Conservation (phyloP, 83 land plant species). For the Diphasiastrum complanatum region DNA sequence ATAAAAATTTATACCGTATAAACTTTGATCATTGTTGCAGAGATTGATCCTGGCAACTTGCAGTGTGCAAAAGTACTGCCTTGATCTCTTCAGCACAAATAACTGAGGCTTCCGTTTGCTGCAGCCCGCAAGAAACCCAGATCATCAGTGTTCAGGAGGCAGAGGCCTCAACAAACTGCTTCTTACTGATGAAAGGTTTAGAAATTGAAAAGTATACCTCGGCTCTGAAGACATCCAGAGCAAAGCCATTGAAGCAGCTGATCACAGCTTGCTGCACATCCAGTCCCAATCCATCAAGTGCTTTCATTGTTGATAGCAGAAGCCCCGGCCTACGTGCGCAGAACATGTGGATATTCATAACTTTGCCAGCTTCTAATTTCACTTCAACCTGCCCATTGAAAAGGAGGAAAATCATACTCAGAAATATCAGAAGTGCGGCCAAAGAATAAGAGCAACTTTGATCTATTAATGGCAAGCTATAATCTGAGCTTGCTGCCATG, state of each 20-base stretch:
- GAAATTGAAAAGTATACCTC: conserved; percentile 15
- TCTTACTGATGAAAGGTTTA: not conserved
- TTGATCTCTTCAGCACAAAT: conserved; percentile 50
- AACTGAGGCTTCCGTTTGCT: conserved; percentile 48
- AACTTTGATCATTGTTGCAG: too few relatives aligned
- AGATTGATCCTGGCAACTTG: conserved; percentile 40
- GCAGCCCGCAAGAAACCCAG: not conserved
- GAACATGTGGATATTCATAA: conserved; percentile 32
- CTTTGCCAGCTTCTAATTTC: conserved; percentile 22
- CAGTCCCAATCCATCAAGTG: conserved; percentile 33
- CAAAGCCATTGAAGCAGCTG: conserved; percentile 35
- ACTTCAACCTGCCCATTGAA: conserved; percentile 28
- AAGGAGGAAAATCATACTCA: too few relatives aligned
- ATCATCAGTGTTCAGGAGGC: not conserved
- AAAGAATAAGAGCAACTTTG: too few relatives aligned
- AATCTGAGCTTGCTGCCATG: conserved; percentile 60
- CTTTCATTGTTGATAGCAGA: conserved; percentile 28
- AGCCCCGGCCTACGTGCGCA: conserved; percentile 30
- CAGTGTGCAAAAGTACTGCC: conserved; percentile 49
- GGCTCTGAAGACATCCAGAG: conserved; percentile 31
- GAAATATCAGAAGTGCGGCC: too few relatives aligned
- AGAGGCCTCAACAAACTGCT: not conserved
- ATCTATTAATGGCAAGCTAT: conserved; percentile 54
- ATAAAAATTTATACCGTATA: too few relatives aligned
- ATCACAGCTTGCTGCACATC: conserved; percentile 38